A percentile compares a stretch with the other conserved stretches of the same genome.
Conservation (phyloP, 495 filamentous ascomycete species). For the Massariosphaeria phaeospora region DNA sequence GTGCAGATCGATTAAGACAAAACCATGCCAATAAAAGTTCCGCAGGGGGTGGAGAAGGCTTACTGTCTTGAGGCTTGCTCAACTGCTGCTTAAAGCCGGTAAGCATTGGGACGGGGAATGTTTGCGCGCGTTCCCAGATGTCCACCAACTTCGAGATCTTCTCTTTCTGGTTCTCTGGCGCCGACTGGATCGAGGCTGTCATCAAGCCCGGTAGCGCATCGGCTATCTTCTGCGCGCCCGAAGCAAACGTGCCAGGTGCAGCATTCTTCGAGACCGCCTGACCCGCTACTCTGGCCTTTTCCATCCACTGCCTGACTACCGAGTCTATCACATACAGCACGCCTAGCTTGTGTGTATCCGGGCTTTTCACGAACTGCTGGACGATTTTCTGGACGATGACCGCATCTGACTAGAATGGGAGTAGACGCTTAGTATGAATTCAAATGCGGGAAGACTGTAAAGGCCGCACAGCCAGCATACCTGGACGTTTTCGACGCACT, state of each 20-base stretch:
- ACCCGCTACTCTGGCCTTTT: conserved; percentile 80
- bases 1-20: not conserved
- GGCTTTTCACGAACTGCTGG: conserved; percentile 94
- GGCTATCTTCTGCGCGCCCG: conserved; percentile 93
- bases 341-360: conserved; percentile 92
- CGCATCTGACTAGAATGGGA: conserved; percentile 71
- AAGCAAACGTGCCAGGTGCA: conserved; percentile 87
- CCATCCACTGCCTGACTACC: conserved; percentile 97
- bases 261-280: conserved; percentile 65
- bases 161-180: conserved; percentile 96
- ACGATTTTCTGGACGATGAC: conserved; percentile 93
- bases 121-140: conserved; percentile 95
- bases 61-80: conserved; percentile 48
- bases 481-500: conserved; percentile 89
- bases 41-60: conserved; percentile 1
- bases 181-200: conserved; percentile 86
- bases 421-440: conserved; percentile 41
- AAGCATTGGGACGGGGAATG: conserved; percentile 80
- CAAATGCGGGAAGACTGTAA: not conserved
- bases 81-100: conserved; percentile 81
- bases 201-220: conserved; percentile 88
- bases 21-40: not conserved
- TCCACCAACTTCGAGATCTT: conserved; percentile 94
- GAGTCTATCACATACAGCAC: conserved; percentile 99
- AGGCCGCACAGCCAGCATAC: conserved; percentile 52